These are phyloP conservation scores for cucumber (Cucumis sativus) DNA, from an alignment of 306 rosid species.

Conservation along the genomic window Cucumber_9930_V3 NC_026657.2:32828001-32828500, in stretches of 20 bases:
- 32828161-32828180: slow-evolving; percentile 18
- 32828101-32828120: slow-evolving; percentile 81
- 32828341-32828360: background rate
- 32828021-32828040: slow-evolving; percentile 79
- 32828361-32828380: slow-evolving; percentile 51
- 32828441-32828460: too few relatives aligned
- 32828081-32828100: slow-evolving; percentile 86
- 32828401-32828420: slow-evolving; percentile 55
- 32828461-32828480: background rate
- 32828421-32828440: slow-evolving; percentile 90
- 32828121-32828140: slow-evolving; percentile 86
- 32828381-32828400: slow-evolving; percentile 62
- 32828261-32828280: background rate
- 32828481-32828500: background rate
- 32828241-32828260: background rate
- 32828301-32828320: too few relatives aligned
- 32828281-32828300: too few relatives aligned
- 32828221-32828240: background rate
- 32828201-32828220: background rate
- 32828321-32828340: too few relatives aligned
- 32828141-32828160: slow-evolving; percentile 77
- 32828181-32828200: too few relatives aligned
- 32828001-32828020: slow-evolving; percentile 86
- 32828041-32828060: slow-evolving; percentile 90
- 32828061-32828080: slow-evolving; percentile 79